Base-by-base conservation (phyloP, 768 basidiomycete genomes). In the Asterophora lycoperdoides region DNA sequence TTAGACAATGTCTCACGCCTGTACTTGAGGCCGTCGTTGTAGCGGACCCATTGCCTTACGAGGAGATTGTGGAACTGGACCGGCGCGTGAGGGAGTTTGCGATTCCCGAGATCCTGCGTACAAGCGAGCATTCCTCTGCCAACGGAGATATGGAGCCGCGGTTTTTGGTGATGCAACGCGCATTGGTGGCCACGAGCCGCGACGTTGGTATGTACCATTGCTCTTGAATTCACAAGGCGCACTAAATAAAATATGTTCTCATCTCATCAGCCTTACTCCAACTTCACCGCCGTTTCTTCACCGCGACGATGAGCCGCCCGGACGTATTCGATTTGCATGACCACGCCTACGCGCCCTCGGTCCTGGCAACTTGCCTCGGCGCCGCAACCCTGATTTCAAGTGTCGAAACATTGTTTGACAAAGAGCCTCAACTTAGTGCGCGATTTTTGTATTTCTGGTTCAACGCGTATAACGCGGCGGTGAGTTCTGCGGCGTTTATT, bases 371-470 rank as follows among this genome's bases (percentile, higher is more conserved):
- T 10, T 87, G 81, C 63, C 71, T 79, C 17, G 71, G 79, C 19
- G 77, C 80, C 8, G 74, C 77, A 40, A 79, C 70, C 33, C 66
- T 88, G 44, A 79, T 86, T 26, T 72, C 74, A 54, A 73, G 78
- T 2, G 64, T 85, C 14, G 76, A 80, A 52, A 72, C 69, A 30
- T 65, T 86, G 18, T 82, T 77, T 60, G 67, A 75, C 33, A 72
- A 76, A 52, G 78, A 84, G 59, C 76, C 79, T 7, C 77, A 81
- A 54, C 64, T 87, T 42, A 80, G 78, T 53, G 75, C 76, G 44
- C 75, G 86, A 26, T 83, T 85, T 55, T 73, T 84, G 63, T 77
- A 80, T 60, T 80, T 85, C 57, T 89, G 86, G 86, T 82, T 83
- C 50, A 85, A 88, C 58, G 72, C 78, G 15, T 86, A 85, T 61